phyloP scores from a whole-genome alignment of 805 yeast species.

The Isabelozyma gotoi region DNA sequence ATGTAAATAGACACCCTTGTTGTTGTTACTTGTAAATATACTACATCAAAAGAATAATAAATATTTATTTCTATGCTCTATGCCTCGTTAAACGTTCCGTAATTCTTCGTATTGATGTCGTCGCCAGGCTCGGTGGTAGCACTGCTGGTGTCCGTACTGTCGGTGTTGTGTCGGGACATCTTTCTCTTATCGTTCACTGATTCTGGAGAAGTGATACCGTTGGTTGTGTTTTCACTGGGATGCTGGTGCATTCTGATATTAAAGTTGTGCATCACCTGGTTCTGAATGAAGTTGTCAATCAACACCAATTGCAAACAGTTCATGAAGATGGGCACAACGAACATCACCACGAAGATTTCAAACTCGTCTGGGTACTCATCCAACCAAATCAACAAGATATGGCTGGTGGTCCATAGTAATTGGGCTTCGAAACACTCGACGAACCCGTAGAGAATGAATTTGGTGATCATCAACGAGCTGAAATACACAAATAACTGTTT shows the following conservation, averaged over 20 bases:
- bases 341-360: conserved; percentile 85
- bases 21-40: neutral
- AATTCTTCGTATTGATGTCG: neutral
- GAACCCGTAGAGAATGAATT: conserved; percentile 56
- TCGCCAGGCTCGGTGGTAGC: neutral
- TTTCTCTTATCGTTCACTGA: neutral
- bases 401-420: conserved; percentile 55
- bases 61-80: neutral
- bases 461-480: conserved; percentile 63
- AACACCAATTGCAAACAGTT: conserved; percentile 73
- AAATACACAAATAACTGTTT: conserved; percentile 75
- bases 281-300: conserved; percentile 71
- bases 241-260: conserved; percentile 18
- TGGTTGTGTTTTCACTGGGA: conserved; percentile 6
- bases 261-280: conserved; percentile 40
- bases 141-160: neutral
- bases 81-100: conserved; percentile 5
- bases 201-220: conserved; percentile 5
- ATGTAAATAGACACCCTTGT: neutral
- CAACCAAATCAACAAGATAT: conserved; percentile 80
- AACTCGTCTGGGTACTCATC: conserved; percentile 69
- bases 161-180: neutral
- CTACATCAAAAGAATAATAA: neutral
- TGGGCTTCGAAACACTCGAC: conserved; percentile 65
- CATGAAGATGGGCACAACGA: conserved; percentile 72